phyloP scores from a whole-genome alignment of 2,329 filamentous ascomycete genomes.

The Aureobasidium melanogenum region DNA sequence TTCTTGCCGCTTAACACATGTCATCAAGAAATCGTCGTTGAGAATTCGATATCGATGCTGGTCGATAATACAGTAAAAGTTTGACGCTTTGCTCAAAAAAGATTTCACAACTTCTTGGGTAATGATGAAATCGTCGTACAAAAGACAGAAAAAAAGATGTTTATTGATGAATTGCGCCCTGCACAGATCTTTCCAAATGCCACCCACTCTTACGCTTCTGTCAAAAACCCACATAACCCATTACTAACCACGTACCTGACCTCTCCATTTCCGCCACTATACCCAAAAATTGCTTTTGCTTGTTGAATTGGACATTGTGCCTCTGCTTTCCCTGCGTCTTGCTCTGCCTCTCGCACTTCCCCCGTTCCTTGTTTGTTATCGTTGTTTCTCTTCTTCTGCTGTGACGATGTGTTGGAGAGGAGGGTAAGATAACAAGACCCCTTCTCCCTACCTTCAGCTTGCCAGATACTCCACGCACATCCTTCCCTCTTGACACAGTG shows the following conservation, averaged over 20 bases:
- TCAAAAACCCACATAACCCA: neutral
- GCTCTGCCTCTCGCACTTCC: neutral
- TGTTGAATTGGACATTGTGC: neutral
- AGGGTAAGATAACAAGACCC: neutral
- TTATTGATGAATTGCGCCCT: no score
- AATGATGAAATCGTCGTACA: no score
- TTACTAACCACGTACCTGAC: conserved; percentile 3
- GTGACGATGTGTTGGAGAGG: neutral
- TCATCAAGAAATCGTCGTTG: no score
- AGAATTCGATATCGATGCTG: no score
- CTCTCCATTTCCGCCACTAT: neutral
- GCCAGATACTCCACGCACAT: neutral
- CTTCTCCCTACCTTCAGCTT: neutral
- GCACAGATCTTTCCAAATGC: no score
- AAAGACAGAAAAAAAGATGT: no score
- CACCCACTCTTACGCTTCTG: neutral
- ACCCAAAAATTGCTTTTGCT: neutral
- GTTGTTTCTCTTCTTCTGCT: neutral
- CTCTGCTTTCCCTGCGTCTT: neutral
- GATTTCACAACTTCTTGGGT: no score
- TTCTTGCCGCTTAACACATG: no score
- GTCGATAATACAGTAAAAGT: no score
- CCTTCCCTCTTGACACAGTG: neutral
- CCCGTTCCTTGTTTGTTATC: no score
- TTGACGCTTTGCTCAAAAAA: no score